Evolutionary conservation across 2,329 filamentous ascomycete species (phyloP), one percentile per base, ranked within the genome.

Genomic region (Epichloe scottii): DNA sequence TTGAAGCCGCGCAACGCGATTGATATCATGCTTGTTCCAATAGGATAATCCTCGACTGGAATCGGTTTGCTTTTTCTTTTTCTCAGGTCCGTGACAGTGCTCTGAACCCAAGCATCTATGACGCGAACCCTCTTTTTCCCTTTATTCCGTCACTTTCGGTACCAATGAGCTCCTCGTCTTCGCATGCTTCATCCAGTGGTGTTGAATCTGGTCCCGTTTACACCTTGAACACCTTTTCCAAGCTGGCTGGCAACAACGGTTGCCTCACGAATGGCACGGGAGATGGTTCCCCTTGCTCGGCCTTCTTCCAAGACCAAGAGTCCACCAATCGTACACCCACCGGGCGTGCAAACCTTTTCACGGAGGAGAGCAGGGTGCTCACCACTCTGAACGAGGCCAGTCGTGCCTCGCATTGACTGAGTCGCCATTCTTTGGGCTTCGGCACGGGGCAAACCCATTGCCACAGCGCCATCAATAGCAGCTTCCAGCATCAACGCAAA

Each of bases 401-500:
- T 83, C 0, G 84, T 81, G 21, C 87, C 87, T 57, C 79, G 76
- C 83, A 89, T 88, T 12, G 82, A 81, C 71, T 91, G 87, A 1
- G 85, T 83, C 26, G 85, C 85, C 85, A 91, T 89, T 54, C 79
- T 71, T 63, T 82, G 81, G 1, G 86, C 86, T 62, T 89, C 85
- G 2, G 76, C 77, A 46, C 85, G 74, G 4, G 85, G 84, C 34
- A 91, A 62, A 0, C 87, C 87, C 82, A 89, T 87, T 14, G 86
- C 85, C 1, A 91, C 84, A 4, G 81, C 86, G 6, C 85, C 87
- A 59, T 90, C 86, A 14, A 86, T 81, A 44, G 85, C 77, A 6
- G 84, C 84, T 67, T 91, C 87, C 15, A 89, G 73, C 60, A 90
- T 76, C 42, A 91, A 71, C 1, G 85, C 78, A 58, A 87, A 87